phyloP scores from a whole-genome alignment of 345 rosid species.

The Hibiscus trionum region DNA sequence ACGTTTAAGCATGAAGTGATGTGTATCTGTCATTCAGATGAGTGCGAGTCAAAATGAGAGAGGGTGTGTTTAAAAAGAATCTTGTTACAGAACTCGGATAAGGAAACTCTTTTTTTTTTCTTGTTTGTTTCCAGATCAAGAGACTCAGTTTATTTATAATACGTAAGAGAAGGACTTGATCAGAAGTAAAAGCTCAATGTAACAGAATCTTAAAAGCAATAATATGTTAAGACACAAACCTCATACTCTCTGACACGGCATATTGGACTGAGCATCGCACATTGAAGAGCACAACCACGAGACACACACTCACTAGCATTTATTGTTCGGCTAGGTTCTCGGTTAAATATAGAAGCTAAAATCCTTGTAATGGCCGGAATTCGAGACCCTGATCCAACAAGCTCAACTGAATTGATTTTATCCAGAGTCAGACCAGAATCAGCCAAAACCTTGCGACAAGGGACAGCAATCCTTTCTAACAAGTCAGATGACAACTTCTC shows the following conservation, averaged over 20 bases:
- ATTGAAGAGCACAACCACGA: conserved; percentile 67
- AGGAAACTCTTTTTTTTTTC: not conserved
- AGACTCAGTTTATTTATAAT: not conserved
- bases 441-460: conserved; percentile 49
- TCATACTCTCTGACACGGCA: conserved; percentile 54
- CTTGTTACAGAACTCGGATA: not conserved
- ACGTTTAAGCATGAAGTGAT: not conserved
- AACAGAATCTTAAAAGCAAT: not conserved
- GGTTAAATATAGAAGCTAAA: conserved; percentile 37
- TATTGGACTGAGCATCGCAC: conserved; percentile 67
- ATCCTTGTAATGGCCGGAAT: conserved; percentile 49
- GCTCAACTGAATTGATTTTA: conserved; percentile 52
- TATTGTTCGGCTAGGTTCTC: conserved; percentile 55
- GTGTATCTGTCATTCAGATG: not conserved
- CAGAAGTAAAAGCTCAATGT: not conserved
- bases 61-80: not conserved
- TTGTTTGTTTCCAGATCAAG: not conserved
- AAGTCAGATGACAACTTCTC: conserved; percentile 39
- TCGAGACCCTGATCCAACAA: conserved; percentile 66
- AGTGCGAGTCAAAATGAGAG: not conserved
- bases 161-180: not conserved
- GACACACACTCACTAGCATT: conserved; percentile 69
- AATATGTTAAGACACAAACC: conserved; percentile 23
- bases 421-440: conserved; percentile 46
- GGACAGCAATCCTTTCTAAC: conserved; percentile 43